A percentile compares a stretch with the other conserved stretches of the same genome.
phyloP scores from a whole-genome alignment of 345 rosid species.

The Acer yangbiense region DNA sequence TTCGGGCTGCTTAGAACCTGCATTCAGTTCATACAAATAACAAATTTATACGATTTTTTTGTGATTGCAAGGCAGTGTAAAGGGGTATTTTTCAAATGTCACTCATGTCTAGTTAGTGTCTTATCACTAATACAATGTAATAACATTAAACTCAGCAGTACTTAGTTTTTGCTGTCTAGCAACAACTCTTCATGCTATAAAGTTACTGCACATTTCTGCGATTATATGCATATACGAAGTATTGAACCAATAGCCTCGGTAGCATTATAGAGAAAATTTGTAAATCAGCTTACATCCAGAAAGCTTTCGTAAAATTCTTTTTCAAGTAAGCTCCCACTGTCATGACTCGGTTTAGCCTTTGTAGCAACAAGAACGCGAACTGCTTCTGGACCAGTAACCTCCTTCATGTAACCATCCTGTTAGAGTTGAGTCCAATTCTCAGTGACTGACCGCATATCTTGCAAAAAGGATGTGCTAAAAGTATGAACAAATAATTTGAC shows the following conservation, averaged over 20 bases:
- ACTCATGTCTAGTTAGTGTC: not conserved
- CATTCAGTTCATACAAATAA: not conserved
- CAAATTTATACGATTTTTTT: not conserved
- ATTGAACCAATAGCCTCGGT: no score
- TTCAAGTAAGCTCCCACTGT: constrained; percentile 48
- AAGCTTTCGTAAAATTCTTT: constrained; percentile 73
- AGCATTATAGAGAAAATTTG: no score
- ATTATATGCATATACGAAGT: no score
- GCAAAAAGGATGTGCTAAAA: not conserved
- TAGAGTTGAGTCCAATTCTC: not conserved
- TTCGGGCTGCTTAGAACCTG: constrained; percentile 61
- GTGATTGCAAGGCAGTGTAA: not conserved
- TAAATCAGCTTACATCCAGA: constrained; percentile 62
- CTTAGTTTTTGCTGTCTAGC: not conserved
- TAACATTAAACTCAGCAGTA: not conserved
- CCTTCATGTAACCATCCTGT: constrained; percentile 83
- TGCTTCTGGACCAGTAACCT: constrained; percentile 54
- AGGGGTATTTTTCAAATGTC: not conserved
- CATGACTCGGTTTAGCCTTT: constrained; percentile 59
- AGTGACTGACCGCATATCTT: not conserved
- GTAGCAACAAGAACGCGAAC: constrained; percentile 81
- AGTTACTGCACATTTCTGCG: no score
- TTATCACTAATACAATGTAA: not conserved
- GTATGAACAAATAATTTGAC: not conserved
- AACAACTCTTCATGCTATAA: no score